Evolutionary conservation across 495 filamentous ascomycete genomes (phyloP), one percentile per base, ranked within the genome.

Genomic region (Neurospora hispaniola): DNA sequence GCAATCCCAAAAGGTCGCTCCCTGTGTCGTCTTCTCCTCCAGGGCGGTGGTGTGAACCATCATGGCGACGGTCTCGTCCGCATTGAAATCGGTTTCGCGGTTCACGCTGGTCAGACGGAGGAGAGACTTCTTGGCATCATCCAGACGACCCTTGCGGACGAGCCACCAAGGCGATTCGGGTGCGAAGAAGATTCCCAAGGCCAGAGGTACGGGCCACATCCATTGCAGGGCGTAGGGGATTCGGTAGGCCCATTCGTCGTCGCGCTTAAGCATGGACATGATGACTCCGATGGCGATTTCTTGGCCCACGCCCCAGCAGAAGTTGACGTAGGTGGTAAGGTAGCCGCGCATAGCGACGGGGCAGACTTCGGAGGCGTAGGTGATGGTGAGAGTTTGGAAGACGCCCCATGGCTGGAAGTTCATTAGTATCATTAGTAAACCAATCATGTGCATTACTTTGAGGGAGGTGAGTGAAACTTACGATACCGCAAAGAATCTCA

Each of bases 81-180:
- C 83, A 74, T 94, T 86, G 74, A 94, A 92, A 35, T 90, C 84
- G 0, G 85, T 85, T 54, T 92, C 87, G 12, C 81, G 76, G 35
- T 86, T 82, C 14, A 81, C 72, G 75, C 85, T 90, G 59, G 89
- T 92, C 69, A 96, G 81, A 20, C 92, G 90, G 23, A 88, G 83
- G 40, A 96, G 82, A 7, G 91, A 83, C 14, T 83, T 81, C 78
- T 92, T 93, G 6, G 93, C 93, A 43, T 92, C 86, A 14, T 91
- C 87, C 18, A 88, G 84, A 41, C 85, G 86, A 6, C 90, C 91
- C 76, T 87, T 90, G 10, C 92, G 88, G 69, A 94, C 90, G 23
- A 94, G 86, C 92, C 92, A 94, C 92, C 91, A 94, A 0, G 93
- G 93, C 1, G 86, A 89, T 79, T 96, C 93, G 4, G 93, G 93